Evolutionary conservation across 139 green algal species (phyloP).

Genomic region (Chlorella ohadii): DNA sequence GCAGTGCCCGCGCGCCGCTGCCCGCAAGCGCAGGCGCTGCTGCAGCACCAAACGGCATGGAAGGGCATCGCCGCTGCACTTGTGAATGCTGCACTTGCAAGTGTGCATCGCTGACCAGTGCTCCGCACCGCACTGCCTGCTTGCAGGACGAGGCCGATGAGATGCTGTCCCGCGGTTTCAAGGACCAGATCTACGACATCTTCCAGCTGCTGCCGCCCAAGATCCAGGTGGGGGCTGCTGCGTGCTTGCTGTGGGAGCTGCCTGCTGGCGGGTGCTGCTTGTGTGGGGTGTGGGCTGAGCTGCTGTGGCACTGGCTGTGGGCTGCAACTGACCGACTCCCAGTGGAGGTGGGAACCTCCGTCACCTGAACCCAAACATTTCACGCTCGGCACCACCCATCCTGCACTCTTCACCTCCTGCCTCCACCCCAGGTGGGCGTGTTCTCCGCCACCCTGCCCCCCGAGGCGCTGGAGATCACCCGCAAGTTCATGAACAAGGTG

Average conservation of each 20-base stretch:
- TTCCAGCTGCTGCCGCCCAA: conserved; percentile 99
- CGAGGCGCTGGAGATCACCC: conserved; percentile 99
- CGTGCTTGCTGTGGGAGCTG: not conserved
- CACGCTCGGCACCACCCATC: no score
- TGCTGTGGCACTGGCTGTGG: no score
- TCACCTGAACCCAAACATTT: no score
- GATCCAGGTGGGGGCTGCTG: conserved; percentile 83
- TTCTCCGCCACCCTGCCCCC: conserved; percentile 99
- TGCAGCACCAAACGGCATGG: no score
- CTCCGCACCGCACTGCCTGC: no score
- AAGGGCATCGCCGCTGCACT: no score
- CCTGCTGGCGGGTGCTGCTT: not conserved
- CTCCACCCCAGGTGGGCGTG: conserved; percentile 88
- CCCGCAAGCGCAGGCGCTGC: no score
- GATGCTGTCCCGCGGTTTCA: conserved; percentile 99
- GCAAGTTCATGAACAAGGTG: conserved; percentile 98
- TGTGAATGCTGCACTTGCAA: no score
- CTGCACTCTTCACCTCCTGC: no score
- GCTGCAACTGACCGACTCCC: not conserved
- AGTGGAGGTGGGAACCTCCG: no score
- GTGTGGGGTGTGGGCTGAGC: not conserved
- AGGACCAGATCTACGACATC: conserved; percentile 99
- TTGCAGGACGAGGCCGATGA: conserved; percentile 98
- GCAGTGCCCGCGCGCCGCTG: no score
- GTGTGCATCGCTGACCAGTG: no score